Conservation (phyloP, 2,329 filamentous ascomycete genomes). For the Tolypocladium tropicale region DNA sequence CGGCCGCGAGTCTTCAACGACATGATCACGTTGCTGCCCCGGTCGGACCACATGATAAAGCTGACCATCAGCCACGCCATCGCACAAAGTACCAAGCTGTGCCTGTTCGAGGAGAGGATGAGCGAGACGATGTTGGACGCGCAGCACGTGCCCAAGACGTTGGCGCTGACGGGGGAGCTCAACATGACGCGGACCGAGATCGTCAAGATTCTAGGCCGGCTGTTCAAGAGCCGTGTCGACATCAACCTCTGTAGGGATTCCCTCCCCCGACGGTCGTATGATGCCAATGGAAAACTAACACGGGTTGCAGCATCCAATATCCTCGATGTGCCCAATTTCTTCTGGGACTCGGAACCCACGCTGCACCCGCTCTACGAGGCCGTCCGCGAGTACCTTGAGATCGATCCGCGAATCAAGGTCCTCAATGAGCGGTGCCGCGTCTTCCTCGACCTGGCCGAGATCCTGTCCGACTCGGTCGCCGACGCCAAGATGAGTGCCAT, state of each 20-base stretch:
- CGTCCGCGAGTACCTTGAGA: conserved; percentile 94
- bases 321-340: conserved; percentile 91
- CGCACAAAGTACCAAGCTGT: conserved; percentile 91
- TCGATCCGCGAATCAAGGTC: conserved; percentile 89
- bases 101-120: conserved; percentile 95
- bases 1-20: conserved; percentile 94
- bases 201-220: conserved; percentile 76
- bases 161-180: conserved; percentile 81
- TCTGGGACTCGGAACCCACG: conserved; percentile 96
- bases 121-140: conserved; percentile 86
- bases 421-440: conserved; percentile 95
- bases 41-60: conserved; percentile 96
- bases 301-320: conserved; percentile 71
- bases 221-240: conserved; percentile 92
- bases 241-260: conserved; percentile 80
- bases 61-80: conserved; percentile 96
- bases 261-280: not conserved
- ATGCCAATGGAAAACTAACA: not conserved
- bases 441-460: conserved; percentile 92
- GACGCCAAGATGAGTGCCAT: conserved; percentile 93
- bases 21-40: conserved; percentile 92
- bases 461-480: conserved; percentile 82
- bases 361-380: conserved; percentile 89
- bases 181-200: conserved; percentile 90
- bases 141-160: conserved; percentile 79